A percentile compares a stretch with the other conserved stretches of the same genome.
These are phyloP conservation scores for Parafenestella ontariensis DNA, from an alignment of 2,329 filamentous ascomycete genomes.

Conservation along the genomic window DNA sequence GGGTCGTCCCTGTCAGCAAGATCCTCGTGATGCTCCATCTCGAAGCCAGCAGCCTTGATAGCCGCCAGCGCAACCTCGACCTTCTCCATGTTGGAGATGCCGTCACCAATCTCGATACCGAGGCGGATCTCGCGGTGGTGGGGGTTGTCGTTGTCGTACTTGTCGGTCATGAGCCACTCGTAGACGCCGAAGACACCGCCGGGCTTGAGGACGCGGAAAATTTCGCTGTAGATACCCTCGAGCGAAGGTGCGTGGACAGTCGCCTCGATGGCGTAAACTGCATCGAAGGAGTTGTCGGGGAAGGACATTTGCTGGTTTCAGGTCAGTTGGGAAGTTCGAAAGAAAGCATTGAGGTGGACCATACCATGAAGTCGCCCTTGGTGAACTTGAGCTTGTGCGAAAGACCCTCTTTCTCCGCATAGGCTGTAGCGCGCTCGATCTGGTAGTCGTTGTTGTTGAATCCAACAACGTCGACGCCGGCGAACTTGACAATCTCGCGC, in stretches of 20 bases:
- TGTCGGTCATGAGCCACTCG: conserved; percentile 98
- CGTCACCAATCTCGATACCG: conserved; percentile 93
- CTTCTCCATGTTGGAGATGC: conserved; percentile 97
- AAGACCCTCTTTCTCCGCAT: conserved; percentile 82
- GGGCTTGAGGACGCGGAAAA: conserved; percentile 93
- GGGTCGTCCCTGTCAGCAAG: conserved; percentile 77
- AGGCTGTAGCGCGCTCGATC: conserved; percentile 88
- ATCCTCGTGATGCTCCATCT: conserved; percentile 84
- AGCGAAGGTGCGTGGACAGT: conserved; percentile 93
- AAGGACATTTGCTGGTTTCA: conserved; percentile 83
- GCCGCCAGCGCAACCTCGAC: conserved; percentile 80
- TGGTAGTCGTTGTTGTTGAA: conserved; percentile 99
- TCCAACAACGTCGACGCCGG: conserved; percentile 85
- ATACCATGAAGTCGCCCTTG: conserved; percentile 95
- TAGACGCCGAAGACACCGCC: conserved; percentile 96
- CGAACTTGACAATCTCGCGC: conserved; percentile 95
- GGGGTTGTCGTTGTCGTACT: conserved; percentile 88
- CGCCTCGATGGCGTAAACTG: conserved; percentile 96
- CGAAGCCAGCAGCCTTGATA: conserved; percentile 87
- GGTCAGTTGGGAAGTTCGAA: conserved; percentile 9
- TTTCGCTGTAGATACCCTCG: conserved; percentile 91
- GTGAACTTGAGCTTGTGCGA: conserved; percentile 81
- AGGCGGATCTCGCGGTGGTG: conserved; percentile 89
- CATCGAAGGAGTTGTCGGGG: conserved; percentile 89
- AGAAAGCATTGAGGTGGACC: conserved; percentile 8